phyloP scores from a whole-genome alignment of 495 filamentous ascomycete genomes.

The Acidiella bohemica region DNA sequence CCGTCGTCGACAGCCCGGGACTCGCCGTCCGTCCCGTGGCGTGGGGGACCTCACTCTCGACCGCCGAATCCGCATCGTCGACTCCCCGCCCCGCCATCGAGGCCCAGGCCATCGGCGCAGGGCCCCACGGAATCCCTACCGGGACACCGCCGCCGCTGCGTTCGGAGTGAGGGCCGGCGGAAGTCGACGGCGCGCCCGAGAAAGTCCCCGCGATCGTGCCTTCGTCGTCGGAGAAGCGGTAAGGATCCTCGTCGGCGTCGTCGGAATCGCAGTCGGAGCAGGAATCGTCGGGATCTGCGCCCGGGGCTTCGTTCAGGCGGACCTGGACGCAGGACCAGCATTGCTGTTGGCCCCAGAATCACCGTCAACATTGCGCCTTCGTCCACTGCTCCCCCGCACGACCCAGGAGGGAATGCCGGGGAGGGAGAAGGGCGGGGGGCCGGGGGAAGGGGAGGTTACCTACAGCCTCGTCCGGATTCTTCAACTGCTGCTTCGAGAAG shows the following conservation, averaged over 20 bases:
- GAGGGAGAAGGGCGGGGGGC: not conserved
- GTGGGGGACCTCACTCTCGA: too few relatives aligned
- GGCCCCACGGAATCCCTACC: too few relatives aligned
- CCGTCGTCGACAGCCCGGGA: too few relatives aligned
- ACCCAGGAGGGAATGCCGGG: not conserved
- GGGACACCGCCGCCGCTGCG: too few relatives aligned
- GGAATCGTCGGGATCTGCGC: slow-evolving; percentile 1
- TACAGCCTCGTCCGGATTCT: slow-evolving; percentile 8
- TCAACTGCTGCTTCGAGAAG: slow-evolving; percentile 14
- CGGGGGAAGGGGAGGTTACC: not conserved
- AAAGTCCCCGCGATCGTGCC: slow-evolving; percentile 2
- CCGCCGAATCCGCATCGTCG: too few relatives aligned
- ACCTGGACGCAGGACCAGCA: slow-evolving; percentile 8
- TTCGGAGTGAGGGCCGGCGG: too few relatives aligned
- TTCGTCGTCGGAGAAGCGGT: slow-evolving; percentile 4
- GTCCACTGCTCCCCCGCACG: too few relatives aligned
- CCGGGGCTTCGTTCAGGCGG: slow-evolving; percentile 4
- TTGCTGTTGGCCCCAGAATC: not conserved
- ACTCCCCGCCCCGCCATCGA: too few relatives aligned
- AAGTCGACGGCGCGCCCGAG: slow-evolving; percentile 1
- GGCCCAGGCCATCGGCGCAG: too few relatives aligned
- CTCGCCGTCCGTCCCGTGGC: too few relatives aligned
- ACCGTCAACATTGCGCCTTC: not conserved
- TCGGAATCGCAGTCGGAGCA: not conserved
- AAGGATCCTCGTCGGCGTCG: not conserved